Evolutionary conservation across 2,329 filamentous ascomycete genomes (phyloP), one percentile per base, ranked within the genome.

Genomic region (Ceratocystis papillata): DNA sequence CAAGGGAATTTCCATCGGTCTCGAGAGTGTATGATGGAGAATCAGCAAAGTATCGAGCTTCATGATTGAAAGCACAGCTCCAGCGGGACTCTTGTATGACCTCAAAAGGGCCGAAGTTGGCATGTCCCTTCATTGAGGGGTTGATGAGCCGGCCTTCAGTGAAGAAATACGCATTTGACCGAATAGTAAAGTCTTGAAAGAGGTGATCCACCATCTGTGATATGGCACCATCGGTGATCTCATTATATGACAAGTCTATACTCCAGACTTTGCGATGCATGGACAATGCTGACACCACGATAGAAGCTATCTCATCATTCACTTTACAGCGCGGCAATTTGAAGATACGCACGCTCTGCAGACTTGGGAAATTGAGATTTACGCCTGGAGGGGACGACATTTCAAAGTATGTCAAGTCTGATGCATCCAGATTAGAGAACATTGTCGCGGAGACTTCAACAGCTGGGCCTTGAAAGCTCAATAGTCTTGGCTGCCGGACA

Each of bases 191-290:
- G 57, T 66, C 55, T 33, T 44, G 28, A 25, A 62, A 62, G 8
- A 65, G 41, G 45, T 41, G 63, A 45, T 57, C 65, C 7, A 45
- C 45, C 8, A 68, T 28, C 8, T 55, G 45, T 5, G 41, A 48
- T 37, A 68, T 44, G 2, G 74, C 69, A 1, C 46, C 69, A 69
- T 85, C 82, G 0, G 77, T 79, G 8, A 86, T 70, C 10, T 75
- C 76, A 69, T 86, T 87, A 5, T 77, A 64, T 46, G 77, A 75
- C 0, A 86, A 62, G 68, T 86, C 82, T 3, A 86, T 71, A 69
- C 83, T 83, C 83, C 83, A 86, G 10, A 86, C 72, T 33, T 75
- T 78, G 10, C 4, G 71, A 69, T 67, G 71, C 69, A 50, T 62
- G 22, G 63, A 48, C 10, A 69, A 62, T 6, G 65, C 63, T 3